Conservation (phyloP, 2,329 filamentous ascomycete genomes). For the Penicillium sp. region DNA sequence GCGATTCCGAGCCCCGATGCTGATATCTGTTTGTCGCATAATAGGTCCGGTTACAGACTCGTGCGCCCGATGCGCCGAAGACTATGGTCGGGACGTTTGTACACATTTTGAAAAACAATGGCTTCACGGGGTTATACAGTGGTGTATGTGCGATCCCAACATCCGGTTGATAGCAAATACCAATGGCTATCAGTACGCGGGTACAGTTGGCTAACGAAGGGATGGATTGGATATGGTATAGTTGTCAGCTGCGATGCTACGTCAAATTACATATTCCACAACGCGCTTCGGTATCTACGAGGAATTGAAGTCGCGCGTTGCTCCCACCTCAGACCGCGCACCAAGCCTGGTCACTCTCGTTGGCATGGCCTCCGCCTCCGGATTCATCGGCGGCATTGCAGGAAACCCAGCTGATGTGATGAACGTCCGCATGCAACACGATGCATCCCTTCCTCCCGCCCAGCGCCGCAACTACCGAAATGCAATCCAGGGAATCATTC, state of each 20-base stretch:
- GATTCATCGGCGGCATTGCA: conserved; percentile 81
- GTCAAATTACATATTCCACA: conserved; percentile 93
- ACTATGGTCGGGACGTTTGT: conserved; percentile 83
- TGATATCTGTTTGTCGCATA: conserved; percentile 18
- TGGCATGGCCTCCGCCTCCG: conserved; percentile 76
- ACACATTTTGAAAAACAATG: conserved; percentile 74
- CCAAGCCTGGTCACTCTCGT: conserved; percentile 75
- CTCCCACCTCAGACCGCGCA: conserved; percentile 35
- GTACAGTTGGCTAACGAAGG: neutral
- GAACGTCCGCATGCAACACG: conserved; percentile 98
- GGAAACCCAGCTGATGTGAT: conserved; percentile 95
- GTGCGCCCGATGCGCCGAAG: conserved; percentile 68
- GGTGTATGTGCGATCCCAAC: conserved; percentile 54
- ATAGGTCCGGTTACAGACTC: conserved; percentile 84
- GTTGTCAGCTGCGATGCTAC: conserved; percentile 86
- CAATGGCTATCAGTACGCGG: neutral
- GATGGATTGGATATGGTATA: conserved; percentile 28
- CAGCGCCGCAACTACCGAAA: conserved; percentile 85
- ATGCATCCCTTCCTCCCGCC: conserved; percentile 67
- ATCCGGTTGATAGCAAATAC: neutral
- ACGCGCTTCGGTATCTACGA: conserved; percentile 97
- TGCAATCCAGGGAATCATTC: conserved; percentile 78
- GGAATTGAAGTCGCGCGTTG: conserved; percentile 73
- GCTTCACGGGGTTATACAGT: conserved; percentile 77
- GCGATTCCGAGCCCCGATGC: conserved; percentile 3